Conservation (phyloP, 1,139 yeast species). For the Blastobotrys elegans region DNA sequence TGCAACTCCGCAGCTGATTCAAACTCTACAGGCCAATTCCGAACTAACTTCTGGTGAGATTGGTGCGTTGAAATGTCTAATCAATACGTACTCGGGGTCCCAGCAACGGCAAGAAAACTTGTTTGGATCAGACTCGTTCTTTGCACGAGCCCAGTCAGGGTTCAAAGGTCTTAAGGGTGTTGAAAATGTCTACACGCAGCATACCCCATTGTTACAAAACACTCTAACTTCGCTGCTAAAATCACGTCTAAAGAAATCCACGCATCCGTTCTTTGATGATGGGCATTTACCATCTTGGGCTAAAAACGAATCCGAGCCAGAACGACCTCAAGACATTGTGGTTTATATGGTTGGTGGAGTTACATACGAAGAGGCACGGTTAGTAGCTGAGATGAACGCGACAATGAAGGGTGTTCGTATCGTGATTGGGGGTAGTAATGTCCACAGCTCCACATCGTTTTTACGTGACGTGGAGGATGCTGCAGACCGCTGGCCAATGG, state of each 20-base stretch:
- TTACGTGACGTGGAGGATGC: constrained; percentile 35
- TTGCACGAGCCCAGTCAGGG: constrained; percentile 41
- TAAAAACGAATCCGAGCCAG: constrained; percentile 26
- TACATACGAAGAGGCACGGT: constrained; percentile 86
- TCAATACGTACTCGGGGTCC: constrained; percentile 38
- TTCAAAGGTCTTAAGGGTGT: constrained; percentile 43
- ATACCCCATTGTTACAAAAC: constrained; percentile 65
- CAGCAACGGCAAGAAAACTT: constrained; percentile 43
- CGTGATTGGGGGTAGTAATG: constrained; percentile 73
- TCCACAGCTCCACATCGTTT: constrained; percentile 58
- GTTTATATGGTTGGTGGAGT: constrained; percentile 86
- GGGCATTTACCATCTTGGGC: constrained; percentile 28
- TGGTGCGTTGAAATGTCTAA: constrained; percentile 25
- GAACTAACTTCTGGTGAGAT: constrained; percentile 17
- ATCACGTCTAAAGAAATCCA: constrained; percentile 45
- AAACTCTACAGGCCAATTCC: constrained; percentile 34
- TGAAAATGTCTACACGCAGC: constrained; percentile 63
- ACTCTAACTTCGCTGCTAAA: constrained; percentile 47
- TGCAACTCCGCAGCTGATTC: constrained; percentile 38
- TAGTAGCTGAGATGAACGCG: constrained; percentile 66
- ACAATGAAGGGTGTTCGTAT: constrained; percentile 48
- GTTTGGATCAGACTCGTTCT: constrained; percentile 39
- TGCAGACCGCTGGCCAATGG: constrained; percentile 25
- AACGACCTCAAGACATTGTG: constrained; percentile 64
- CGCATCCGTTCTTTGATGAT: constrained; percentile 45